Base-by-base conservation (phyloP, 805 yeast species). In the Wickerhamiella dianesei region DNA sequence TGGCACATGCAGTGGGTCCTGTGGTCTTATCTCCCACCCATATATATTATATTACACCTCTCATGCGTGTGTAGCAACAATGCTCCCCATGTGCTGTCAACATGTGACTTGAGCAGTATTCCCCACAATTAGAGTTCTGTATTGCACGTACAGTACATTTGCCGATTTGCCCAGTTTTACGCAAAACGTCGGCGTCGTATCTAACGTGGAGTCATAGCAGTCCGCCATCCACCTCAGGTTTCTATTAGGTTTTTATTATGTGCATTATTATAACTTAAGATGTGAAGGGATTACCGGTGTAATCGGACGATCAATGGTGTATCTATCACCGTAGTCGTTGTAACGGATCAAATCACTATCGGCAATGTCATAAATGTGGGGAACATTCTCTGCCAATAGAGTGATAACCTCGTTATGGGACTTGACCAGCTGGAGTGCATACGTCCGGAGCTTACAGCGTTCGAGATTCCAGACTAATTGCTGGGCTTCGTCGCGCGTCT, bases 321-420 rank as follows among this genome's bases (percentile, higher is more conserved):
- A 89, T 9, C 84, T 74, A 52, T 82, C 79, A 1, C 97, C 97
- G 51, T 84, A 76, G 37, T 88, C 96, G 61, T 88, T 89, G 48
- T 82, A 66, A 64, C 97, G 76, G 64, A 86, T 94, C 55, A 96
- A 73, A 57, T 88, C 96, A 54, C 76, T 76, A 56, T 86, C 95
- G 53, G 83, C 80, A 62, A 87, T 77, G 41, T 73, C 68, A 66
- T 82, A 89, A 20, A 92, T 83, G 63, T 88, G 96, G 16, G 62
- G 73, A 21, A 82, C 67, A 53, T 81, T 71, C n/a, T 71, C 78
- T 45, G 69, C 70, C 48, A 89, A 64, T 40, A 77, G 67, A 1
- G 59, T 69, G 2, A 77, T 50, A 35, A 88, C 68, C 21, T 76
- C 82, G 16, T 67, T 65, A 69, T 79, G 81, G 29, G 69, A 73